phyloP scores from a whole-genome alignment of 148 eudicot species.

The Fallopia convolvulus region DNA sequence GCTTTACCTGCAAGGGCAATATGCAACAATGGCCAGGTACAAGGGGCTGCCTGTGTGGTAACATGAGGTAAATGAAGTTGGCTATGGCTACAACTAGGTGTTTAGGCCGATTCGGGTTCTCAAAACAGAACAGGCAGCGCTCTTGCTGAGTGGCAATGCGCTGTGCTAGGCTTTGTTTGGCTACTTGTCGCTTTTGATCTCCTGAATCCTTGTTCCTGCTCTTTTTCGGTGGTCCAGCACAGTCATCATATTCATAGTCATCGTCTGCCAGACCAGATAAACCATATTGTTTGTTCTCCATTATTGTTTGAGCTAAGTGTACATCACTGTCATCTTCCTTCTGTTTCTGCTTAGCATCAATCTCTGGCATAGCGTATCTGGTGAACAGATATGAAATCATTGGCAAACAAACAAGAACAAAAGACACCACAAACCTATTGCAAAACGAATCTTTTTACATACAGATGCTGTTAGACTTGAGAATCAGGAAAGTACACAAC shows the following conservation, averaged over 20 bases:
- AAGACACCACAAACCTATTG: not conserved
- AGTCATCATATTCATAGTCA: constrained; percentile 84
- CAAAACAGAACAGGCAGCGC: constrained; percentile 84
- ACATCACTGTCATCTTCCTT: constrained; percentile 75
- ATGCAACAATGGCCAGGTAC: constrained; percentile 92
- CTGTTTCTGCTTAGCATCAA: constrained; percentile 38
- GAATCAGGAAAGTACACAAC: too few relatives aligned
- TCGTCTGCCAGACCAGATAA: constrained; percentile 64
- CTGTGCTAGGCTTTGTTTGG: constrained; percentile 27
- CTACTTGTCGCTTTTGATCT: constrained; percentile 27
- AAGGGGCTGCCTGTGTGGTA: constrained; percentile 73
- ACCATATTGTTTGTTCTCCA: constrained; percentile 51
- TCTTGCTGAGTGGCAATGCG: constrained; percentile 86
- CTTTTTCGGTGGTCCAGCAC: constrained; percentile 65
- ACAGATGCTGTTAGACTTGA: too few relatives aligned
- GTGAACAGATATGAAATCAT: not conserved
- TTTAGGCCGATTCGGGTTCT: constrained; percentile 77
- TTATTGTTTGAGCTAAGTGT: constrained; percentile 67
- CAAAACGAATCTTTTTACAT: not conserved
- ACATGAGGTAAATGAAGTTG: constrained; percentile 73
- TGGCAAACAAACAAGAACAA: not conserved
- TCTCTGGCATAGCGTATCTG: constrained; percentile 58
- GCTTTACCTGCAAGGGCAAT: constrained; percentile 61
- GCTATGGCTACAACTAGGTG: constrained; percentile 89
- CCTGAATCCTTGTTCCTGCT: constrained; percentile 44